Evolutionary conservation across 768 basidiomycete species (phyloP).

Genomic region (Pleurotus ostreatus): DNA sequence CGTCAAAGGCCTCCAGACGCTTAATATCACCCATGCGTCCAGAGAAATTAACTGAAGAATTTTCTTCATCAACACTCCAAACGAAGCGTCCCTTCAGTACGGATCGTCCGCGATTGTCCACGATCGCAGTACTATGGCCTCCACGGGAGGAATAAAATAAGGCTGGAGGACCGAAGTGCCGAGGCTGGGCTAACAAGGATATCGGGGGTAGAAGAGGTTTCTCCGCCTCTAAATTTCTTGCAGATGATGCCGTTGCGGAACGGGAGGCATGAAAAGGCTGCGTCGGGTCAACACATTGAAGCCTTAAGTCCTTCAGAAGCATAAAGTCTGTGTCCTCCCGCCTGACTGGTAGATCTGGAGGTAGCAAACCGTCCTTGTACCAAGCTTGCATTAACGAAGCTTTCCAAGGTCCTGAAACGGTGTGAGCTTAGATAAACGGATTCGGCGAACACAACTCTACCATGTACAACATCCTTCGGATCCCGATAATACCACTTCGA

Average conservation of each 20-base stretch:
- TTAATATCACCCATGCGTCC: slow-evolving; percentile 78
- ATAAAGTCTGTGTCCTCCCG: slow-evolving; percentile 66
- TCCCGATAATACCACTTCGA: slow-evolving; percentile 82
- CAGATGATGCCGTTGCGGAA: slow-evolving; percentile 24
- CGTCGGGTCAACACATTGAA: slow-evolving; percentile 78
- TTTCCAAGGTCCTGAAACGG: slow-evolving; percentile 73
- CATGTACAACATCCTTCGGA: slow-evolving; percentile 76
- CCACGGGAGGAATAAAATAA: slow-evolving; percentile 87
- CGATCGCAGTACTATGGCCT: slow-evolving; percentile 84
- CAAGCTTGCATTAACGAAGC: slow-evolving; percentile 85
- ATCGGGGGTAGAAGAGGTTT: slow-evolving; percentile 68
- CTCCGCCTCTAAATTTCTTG: slow-evolving; percentile 24
- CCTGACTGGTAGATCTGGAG: slow-evolving; percentile 77
- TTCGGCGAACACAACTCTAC: slow-evolving; percentile 33
- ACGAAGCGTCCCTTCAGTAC: slow-evolving; percentile 77
- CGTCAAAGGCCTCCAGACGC: slow-evolving; percentile 79
- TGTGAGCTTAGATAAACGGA: background rate
- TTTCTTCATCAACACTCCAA: slow-evolving; percentile 70
- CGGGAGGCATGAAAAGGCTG: slow-evolving; percentile 65
- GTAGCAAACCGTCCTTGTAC: slow-evolving; percentile 82
- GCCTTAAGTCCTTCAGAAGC: slow-evolving; percentile 67
- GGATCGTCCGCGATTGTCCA: slow-evolving; percentile 80
- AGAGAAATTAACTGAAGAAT: slow-evolving; percentile 30
- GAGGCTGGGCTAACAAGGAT: slow-evolving; percentile 73
- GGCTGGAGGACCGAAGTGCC: slow-evolving; percentile 83